These are phyloP conservation scores for Ganoderma sinense DNA, from an alignment of 1,284 basidiomycete species.

Conservation along the genomic window DNA sequence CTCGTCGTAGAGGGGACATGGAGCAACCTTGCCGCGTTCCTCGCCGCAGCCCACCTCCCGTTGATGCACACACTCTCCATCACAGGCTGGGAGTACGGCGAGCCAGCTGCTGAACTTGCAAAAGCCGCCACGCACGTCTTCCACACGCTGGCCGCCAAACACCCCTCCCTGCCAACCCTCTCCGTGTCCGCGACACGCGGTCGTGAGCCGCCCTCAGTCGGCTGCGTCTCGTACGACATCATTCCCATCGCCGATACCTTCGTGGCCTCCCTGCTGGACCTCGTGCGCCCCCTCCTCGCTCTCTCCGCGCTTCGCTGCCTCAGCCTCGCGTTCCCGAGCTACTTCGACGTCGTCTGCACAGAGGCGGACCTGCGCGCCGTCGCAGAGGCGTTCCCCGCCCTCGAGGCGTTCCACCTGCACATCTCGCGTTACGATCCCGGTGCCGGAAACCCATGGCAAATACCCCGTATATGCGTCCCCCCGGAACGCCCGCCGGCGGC, in stretches of 20 bases:
- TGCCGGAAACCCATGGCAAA: not conserved
- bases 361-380: not conserved
- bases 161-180: not conserved
- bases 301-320: not conserved
- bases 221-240: not conserved
- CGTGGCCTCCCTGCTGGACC: not conserved
- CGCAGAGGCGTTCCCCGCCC: not conserved
- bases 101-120: not conserved
- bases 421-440: not conserved
- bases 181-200: not conserved
- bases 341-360: not conserved
- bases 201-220: not conserved
- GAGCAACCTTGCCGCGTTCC: not conserved
- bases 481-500: not conserved
- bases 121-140: not conserved
- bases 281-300: not conserved
- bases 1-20: not conserved
- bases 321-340: not conserved
- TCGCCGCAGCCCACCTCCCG: not conserved
- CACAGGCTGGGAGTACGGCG: not conserved
- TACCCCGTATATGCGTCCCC: not conserved
- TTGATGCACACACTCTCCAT: not conserved
- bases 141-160: not conserved
- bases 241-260: not conserved
- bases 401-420: not conserved